Evolutionary conservation across 495 filamentous ascomycete genomes (phyloP).

Genomic region (Penicillium nucicola): DNA sequence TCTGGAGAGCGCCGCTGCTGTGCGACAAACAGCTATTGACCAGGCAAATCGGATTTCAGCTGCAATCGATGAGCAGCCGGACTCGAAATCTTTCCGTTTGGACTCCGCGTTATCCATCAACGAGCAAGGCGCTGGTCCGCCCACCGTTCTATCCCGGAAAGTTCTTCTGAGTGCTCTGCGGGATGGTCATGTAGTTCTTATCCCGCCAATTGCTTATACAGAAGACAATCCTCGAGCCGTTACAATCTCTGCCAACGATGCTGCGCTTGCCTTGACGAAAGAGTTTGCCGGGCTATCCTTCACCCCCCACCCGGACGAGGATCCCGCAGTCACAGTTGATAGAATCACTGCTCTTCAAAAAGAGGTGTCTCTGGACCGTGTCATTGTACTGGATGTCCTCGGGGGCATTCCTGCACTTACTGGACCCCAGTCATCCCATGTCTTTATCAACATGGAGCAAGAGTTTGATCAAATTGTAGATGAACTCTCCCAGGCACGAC

Average conservation of each 20-base stretch:
- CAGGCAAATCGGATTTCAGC: conserved; percentile 73
- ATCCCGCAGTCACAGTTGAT: conserved; percentile 41
- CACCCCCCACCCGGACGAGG: conserved; percentile 42
- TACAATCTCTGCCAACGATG: conserved; percentile 59
- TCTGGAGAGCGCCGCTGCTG: conserved; percentile 23
- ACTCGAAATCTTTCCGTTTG: conserved; percentile 63
- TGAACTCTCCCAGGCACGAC: conserved; percentile 46
- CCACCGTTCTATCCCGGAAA: conserved; percentile 53
- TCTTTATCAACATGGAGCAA: conserved; percentile 95
- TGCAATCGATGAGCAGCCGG: conserved; percentile 66
- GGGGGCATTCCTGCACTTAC: conserved; percentile 79
- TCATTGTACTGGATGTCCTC: conserved; percentile 85
- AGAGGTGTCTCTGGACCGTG: conserved; percentile 69
- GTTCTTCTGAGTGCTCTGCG: conserved; percentile 66
- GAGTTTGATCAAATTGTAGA: conserved; percentile 68
- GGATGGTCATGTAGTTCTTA: conserved; percentile 74
- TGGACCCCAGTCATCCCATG: conserved; percentile 66
- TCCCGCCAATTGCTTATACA: conserved; percentile 67
- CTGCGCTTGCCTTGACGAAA: conserved; percentile 66
- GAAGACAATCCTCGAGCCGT: conserved; percentile 54
- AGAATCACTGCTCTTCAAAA: conserved; percentile 43
- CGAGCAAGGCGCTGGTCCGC: conserved; percentile 19
- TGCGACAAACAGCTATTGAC: conserved; percentile 45
- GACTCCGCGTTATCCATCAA: conserved; percentile 59
- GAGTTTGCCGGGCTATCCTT: conserved; percentile 62